A percentile compares a stretch with the other conserved stretches of the same genome.
These are phyloP conservation scores for Emergomyces africanus DNA, from an alignment of 2,329 filamentous ascomycete species.

Conservation along the genomic window DNA sequence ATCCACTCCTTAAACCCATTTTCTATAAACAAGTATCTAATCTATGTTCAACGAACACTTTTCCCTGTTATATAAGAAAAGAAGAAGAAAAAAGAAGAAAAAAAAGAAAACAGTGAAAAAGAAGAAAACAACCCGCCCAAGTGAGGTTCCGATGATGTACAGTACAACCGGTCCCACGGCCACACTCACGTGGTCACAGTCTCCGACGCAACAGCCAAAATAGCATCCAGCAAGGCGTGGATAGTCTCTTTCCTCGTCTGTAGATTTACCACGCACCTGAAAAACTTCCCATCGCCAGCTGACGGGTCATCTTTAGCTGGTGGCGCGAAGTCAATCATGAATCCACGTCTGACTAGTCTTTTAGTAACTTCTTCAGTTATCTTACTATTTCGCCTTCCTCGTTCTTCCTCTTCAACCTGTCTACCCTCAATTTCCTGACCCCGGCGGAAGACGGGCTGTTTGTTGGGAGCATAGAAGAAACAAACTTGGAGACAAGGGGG, in stretches of 20 bases:
- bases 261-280: slow-evolving; percentile 56
- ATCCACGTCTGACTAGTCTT: slow-evolving; percentile 45
- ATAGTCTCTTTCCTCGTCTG: slow-evolving; percentile 47
- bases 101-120: too few relatives aligned
- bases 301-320: slow-evolving; percentile 36
- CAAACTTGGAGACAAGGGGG: slow-evolving; percentile 88
- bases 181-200: slow-evolving; percentile 16
- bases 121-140: too few relatives aligned
- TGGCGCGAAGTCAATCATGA: slow-evolving; percentile 57
- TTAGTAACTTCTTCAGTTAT: slow-evolving; percentile 44
- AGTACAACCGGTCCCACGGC: too few relatives aligned
- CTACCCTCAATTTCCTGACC: slow-evolving; percentile 15
- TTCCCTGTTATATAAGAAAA: too few relatives aligned
- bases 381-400: slow-evolving; percentile 38
- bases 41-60: too few relatives aligned
- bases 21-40: too few relatives aligned
- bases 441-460: slow-evolving; percentile 32
- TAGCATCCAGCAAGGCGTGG: slow-evolving; percentile 48
- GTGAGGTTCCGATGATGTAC: too few relatives aligned
- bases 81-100: too few relatives aligned
- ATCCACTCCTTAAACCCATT: too few relatives aligned
- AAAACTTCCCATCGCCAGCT: slow-evolving; percentile 49
- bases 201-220: slow-evolving; percentile 36
- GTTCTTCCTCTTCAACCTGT: slow-evolving; percentile 19
- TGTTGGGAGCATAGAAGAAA: slow-evolving; percentile 67